Evolutionary conservation across 176 grass and related monocot species (phyloP).

Genomic region (Melocanna baccifera): DNA sequence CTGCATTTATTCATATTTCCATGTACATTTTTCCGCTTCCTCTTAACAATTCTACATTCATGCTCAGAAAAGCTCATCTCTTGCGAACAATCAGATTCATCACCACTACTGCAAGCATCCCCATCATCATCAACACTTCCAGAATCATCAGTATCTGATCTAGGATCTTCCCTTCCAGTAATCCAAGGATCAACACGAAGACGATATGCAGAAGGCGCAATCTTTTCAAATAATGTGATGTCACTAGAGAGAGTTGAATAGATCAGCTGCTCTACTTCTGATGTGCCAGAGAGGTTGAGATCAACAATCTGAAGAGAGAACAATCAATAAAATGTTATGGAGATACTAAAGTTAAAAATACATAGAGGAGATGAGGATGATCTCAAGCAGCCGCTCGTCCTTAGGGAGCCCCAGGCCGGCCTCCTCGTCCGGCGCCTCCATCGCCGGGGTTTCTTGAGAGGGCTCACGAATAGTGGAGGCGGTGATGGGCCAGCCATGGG

Average conservation of each 20-base stretch:
- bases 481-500: too few relatives aligned
- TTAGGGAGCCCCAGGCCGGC: too few relatives aligned
- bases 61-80: conserved; percentile 43
- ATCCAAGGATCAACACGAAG: conserved; percentile 87
- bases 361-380: conserved; percentile 11
- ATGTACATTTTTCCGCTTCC: conserved; percentile 32
- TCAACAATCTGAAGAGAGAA: conserved; percentile 68
- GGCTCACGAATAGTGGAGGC: too few relatives aligned
- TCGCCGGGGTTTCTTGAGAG: too few relatives aligned
- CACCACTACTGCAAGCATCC: conserved; percentile 48
- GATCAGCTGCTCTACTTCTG: conserved; percentile 68
- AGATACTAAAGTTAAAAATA: conserved; percentile 24
- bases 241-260: conserved; percentile 85
- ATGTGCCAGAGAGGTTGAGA: conserved; percentile 44
- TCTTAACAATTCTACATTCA: conserved; percentile 45
- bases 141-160: conserved; percentile 75
- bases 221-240: conserved; percentile 99
- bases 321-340: conserved; percentile 16
- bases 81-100: conserved; percentile 58
- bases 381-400: too few relatives aligned
- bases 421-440: too few relatives aligned
- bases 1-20: conserved; percentile 53
- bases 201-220: conserved; percentile 77
- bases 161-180: conserved; percentile 68
- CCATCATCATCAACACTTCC: conserved; percentile 70